phyloP scores from a whole-genome alignment of 1,284 basidiomycete species.

The Exobasidium rhododendri region DNA sequence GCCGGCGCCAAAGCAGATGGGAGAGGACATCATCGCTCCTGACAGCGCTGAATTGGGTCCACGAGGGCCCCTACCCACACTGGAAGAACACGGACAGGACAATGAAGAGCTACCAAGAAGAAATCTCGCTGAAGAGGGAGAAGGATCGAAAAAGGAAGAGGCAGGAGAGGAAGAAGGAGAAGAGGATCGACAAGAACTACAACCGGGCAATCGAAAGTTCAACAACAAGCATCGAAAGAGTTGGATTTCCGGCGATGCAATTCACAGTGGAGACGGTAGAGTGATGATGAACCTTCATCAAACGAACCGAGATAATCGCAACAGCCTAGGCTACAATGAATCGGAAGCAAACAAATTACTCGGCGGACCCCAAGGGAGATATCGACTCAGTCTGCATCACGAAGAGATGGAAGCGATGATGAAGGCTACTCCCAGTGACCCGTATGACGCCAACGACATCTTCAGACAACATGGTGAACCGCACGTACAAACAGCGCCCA shows the following conservation, averaged over 20 bases:
- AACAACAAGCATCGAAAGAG: slow-evolving; percentile 12
- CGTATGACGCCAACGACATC: not conserved
- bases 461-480: not conserved
- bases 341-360: slow-evolving; percentile 20
- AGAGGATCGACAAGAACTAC: not conserved
- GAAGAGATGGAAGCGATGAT: slow-evolving; percentile 1
- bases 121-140: not conserved
- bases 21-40: slow-evolving; percentile 25
- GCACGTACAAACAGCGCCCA: too few relatives aligned
- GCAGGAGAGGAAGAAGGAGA: too few relatives aligned
- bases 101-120: not conserved
- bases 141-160: too few relatives aligned
- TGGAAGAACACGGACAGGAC: not conserved
- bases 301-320: slow-evolving; percentile 18
- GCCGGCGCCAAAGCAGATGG: slow-evolving; percentile 30
- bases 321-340: slow-evolving; percentile 22
- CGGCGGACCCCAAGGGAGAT: slow-evolving; percentile 13
- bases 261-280: slow-evolving; percentile 14
- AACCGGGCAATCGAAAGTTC: not conserved
- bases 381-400: slow-evolving; percentile 5
- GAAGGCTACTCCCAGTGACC: not conserved
- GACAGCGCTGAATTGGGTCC: slow-evolving; percentile 14
- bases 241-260: slow-evolving; percentile 14
- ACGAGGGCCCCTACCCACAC: not conserved
- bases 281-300: not conserved